Conservation (phyloP, 768 basidiomycete species). For the Phanerochaete sordida region DNA sequence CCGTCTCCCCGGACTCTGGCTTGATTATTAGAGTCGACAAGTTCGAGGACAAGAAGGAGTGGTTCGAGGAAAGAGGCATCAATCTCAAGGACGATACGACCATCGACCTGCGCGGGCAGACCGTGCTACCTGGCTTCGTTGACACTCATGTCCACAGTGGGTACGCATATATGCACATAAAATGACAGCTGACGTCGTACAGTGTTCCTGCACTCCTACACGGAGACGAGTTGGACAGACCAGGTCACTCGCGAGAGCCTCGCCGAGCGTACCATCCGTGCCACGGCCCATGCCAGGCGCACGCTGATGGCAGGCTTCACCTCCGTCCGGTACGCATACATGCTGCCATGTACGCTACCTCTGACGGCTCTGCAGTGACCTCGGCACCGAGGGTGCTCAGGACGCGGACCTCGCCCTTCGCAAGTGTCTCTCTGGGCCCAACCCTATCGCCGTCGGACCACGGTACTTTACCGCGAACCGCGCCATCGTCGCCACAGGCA, state of each 20-base stretch:
- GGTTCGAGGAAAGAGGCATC: neutral
- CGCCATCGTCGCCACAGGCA: slow-evolving; percentile 58
- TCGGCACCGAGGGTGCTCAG: slow-evolving; percentile 65
- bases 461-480: slow-evolving; percentile 58
- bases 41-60: neutral
- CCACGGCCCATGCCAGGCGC: slow-evolving; percentile 52
- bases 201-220: slow-evolving; percentile 63
- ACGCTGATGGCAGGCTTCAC: slow-evolving; percentile 65
- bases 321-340: slow-evolving; percentile 44
- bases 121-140: slow-evolving; percentile 55
- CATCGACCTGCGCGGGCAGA: slow-evolving; percentile 43
- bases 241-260: slow-evolving; percentile 57
- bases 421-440: slow-evolving; percentile 46
- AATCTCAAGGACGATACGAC: slow-evolving; percentile 14
- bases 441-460: slow-evolving; percentile 55
- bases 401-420: slow-evolving; percentile 59
- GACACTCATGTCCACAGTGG: slow-evolving; percentile 55
- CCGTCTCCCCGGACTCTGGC: slow-evolving; percentile 42
- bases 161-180: neutral
- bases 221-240: slow-evolving; percentile 58
- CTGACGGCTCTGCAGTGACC: slow-evolving; percentile 37
- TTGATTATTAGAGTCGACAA: slow-evolving; percentile 42
- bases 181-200: neutral
- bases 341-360: neutral
- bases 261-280: slow-evolving; percentile 57